Base-by-base conservation (phyloP, 345 rosid species). In the Excoecaria cochinchinensis region DNA sequence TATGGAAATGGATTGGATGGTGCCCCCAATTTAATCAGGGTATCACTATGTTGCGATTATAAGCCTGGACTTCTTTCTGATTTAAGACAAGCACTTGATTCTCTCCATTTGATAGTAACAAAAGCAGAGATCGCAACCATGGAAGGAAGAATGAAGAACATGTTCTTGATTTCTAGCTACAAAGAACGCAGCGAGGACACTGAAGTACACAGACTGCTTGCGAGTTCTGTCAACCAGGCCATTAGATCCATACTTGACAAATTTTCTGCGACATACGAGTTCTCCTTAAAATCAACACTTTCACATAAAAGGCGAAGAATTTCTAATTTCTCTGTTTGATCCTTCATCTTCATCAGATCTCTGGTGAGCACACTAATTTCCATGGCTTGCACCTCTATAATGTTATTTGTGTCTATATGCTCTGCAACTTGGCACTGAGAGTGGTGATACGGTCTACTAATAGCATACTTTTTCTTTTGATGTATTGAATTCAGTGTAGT, bases 81-180 rank as follows among this genome's bases (percentile, higher is more conserved):
- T 57, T 70, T 91, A 65, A 77, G 85, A 73, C 86, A 79, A 82
- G 85, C 90, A 60, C 78, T 91, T 1, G 79, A 77, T 73, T 50
- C 80, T 5, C 90, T 91, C 58, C 83, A 76, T 15, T 58, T 89
- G n/a, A 84, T 79, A 72, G 73, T 89, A 22, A 69, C 71, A 36
- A 84, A 70, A 58, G 85, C 82, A 0, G 90, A 91, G 76, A 81
- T 89, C 70, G 89, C 91, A 21, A 91, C 87, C 17, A 67, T 91
- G 61, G 87, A 80, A 59, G 80, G 76, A 44, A 80, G 93, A 76
- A 24, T 88, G 84, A 91, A 78, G 85, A 78, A 72, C 24, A 85
- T 77, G 44, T 81, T 91, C 57, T 61, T 87, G 53, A 77, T 89
- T 42, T 81, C 83, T 16, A 69, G 80, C 71, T 48, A 78, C 80